phyloP scores from a whole-genome alignment of 108 stramenopile species.

The Cylindrotheca fusiformis region DNA sequence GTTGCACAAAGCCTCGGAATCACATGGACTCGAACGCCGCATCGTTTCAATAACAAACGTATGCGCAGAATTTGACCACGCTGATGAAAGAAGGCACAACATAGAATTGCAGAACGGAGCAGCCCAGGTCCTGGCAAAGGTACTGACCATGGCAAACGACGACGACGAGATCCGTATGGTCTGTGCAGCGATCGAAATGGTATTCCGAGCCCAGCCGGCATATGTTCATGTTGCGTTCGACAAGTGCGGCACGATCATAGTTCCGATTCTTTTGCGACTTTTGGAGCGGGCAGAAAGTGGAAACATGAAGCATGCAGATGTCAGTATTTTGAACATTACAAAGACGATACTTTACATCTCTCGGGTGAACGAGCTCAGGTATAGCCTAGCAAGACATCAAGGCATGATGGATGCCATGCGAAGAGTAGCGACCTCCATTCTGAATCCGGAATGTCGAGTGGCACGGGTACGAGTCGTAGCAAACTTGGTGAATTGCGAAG shows the following conservation, averaged over 20 bases:
- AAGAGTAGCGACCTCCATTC: slow-evolving; percentile 38
- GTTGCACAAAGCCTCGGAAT: slow-evolving; percentile 18
- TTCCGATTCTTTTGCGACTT: slow-evolving; percentile 55
- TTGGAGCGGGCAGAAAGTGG: slow-evolving; percentile 61
- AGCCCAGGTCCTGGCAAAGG: slow-evolving; percentile 53
- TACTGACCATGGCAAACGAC: slow-evolving; percentile 51
- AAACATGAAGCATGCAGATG: slow-evolving; percentile 44
- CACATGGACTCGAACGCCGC: slow-evolving; percentile 38
- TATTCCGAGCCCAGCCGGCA: slow-evolving; percentile 56
- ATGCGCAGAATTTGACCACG: slow-evolving; percentile 67
- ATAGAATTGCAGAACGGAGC: slow-evolving; percentile 68
- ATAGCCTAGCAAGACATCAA: slow-evolving; percentile 39
- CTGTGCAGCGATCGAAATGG: slow-evolving; percentile 77
- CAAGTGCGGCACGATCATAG: slow-evolving; percentile 50
- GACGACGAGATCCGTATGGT: slow-evolving; percentile 77
- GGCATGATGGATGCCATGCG: slow-evolving; percentile 61
- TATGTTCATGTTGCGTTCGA: slow-evolving; percentile 58
- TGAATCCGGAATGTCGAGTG: slow-evolving; percentile 59
- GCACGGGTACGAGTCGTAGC: slow-evolving; percentile 65
- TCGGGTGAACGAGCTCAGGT: slow-evolving; percentile 57
- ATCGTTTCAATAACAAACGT: slow-evolving; percentile 56
- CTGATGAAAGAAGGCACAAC: slow-evolving; percentile 57
- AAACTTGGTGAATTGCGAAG: slow-evolving; percentile 76
- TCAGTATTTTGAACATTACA: slow-evolving; percentile 55
- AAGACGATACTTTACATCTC: slow-evolving; percentile 64